Base-by-base conservation (phyloP, 1,139 yeast species). In the Ogataea hybrid region DNA sequence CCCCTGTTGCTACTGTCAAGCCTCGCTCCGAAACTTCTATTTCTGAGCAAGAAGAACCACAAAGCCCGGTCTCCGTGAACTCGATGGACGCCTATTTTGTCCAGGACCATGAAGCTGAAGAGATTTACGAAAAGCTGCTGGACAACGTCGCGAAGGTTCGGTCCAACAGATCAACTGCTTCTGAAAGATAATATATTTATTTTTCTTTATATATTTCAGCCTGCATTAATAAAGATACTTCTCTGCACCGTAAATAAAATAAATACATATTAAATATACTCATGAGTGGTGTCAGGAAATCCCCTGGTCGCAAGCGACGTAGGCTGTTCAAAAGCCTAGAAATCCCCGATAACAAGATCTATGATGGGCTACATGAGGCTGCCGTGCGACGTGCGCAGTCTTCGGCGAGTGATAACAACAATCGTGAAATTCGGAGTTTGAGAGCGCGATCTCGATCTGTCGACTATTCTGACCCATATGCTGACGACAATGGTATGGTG, bases 81-180 rank as follows among this genome's bases (percentile, higher is more conserved):
- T 48, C 52, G 10, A 44, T 46, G 41, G 45, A 48, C 28, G 41
- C 45, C 14, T 43, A 46, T 29, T 45, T 41, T 30, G 51, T 42
- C n/a, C 42, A 43, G 20, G 47, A 41, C 30, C 47, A 46, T 21
- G 60, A 57, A 16, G 67, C 65, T n/a, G 85, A 81, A 57, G 84
- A 81, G 54, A 84, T 79, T 7, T 84, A 84, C 56, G 90, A 84
- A 49, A 81, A 79, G 56, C 64, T 84, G 38, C 65, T 84, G 53
- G 81, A 83, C 51, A 82, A 81, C 53, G 79, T 84, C 5, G 79
- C 81, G 36, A 66, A 79, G 44, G 86, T 79, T 14, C 68, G 88
- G 52, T 75, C 82, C n/a, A 73, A 69, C 52, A 64, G 63, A 16
- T 48, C 52, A 1, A 43, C 33, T 32, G 36, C 17, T 17, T 47